Evolutionary conservation across 306 rosid species (phyloP).

Genomic region (Inga laurina): DNA sequence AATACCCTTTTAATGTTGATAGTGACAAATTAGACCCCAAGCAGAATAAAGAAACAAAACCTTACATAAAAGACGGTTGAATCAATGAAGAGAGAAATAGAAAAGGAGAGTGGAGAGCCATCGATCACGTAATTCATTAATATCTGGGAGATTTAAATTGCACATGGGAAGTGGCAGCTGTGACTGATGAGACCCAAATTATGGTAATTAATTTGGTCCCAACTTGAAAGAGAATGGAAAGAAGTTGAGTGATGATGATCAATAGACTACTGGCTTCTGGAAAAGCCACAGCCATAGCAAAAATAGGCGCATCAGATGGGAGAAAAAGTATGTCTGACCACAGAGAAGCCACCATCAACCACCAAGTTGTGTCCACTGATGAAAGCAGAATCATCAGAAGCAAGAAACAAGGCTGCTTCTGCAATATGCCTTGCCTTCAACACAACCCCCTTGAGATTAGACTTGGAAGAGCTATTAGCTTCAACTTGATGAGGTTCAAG

Average conservation of each 20-base stretch:
- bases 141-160: conserved; percentile 13
- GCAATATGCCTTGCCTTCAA: conserved; percentile 74
- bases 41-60: not conserved
- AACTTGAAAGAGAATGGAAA: not conserved
- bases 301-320: not conserved
- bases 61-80: not conserved
- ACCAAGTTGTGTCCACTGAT: conserved; percentile 82
- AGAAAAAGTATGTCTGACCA: conserved; percentile 40
- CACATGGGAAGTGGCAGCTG: conserved; percentile 32
- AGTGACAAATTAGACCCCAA: not conserved
- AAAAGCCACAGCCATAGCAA: not conserved
- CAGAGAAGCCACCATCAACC: conserved; percentile 83
- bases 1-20: no score
- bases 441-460: conserved; percentile 72
- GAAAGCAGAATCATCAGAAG: conserved; percentile 72
- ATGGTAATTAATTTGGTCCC: not conserved
- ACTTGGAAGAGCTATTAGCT: conserved; percentile 36
- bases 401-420: conserved; percentile 84
- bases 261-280: not conserved
- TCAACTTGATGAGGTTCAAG: conserved; percentile 57
- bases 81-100: not conserved
- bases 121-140: conserved; percentile 31
- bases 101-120: not conserved
- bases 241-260: not conserved
- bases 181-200: conserved; percentile 29